phyloP scores from a whole-genome alignment of 306 rosid genomes.

The Trifolium repens region DNA sequence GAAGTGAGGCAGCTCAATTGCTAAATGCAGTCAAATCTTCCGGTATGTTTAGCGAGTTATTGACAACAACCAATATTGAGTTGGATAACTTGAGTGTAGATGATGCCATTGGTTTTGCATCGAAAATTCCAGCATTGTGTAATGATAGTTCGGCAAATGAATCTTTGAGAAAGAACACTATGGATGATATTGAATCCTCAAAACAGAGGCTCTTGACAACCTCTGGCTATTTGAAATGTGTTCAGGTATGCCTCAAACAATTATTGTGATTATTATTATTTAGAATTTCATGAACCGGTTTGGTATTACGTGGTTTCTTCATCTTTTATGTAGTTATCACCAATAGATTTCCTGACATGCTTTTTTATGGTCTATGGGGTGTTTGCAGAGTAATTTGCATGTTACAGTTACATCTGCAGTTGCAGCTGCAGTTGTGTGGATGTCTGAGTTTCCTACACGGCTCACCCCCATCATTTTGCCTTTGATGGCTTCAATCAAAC shows the following conservation, averaged over 20 bases:
- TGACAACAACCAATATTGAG: slow-evolving; percentile 54
- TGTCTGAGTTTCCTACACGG: slow-evolving; percentile 86
- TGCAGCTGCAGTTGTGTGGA: slow-evolving; percentile 98
- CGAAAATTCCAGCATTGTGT: slow-evolving; percentile 63
- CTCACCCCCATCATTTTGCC: slow-evolving; percentile 93
- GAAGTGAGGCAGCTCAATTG: slow-evolving; percentile 79
- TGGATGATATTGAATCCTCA: slow-evolving; percentile 81
- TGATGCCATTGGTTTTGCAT: slow-evolving; percentile 85
- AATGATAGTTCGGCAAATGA: slow-evolving; percentile 58
- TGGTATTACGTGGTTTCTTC: slow-evolving; percentile 19
- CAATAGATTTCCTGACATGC: slow-evolving; percentile 32
- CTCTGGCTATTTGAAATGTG: slow-evolving; percentile 94
- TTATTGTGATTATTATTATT: neutral
- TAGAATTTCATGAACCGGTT: slow-evolving; percentile 22
- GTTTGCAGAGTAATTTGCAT: slow-evolving; percentile 87
- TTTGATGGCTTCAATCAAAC: slow-evolving; percentile 91
- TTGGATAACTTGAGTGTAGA: slow-evolving; percentile 79
- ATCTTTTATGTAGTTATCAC: slow-evolving; percentile 10
- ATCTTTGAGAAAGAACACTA: slow-evolving; percentile 53
- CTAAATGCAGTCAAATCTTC: slow-evolving; percentile 62
- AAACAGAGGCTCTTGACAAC: slow-evolving; percentile 90
- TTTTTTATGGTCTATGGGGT: slow-evolving; percentile 45
- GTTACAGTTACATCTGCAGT: slow-evolving; percentile 83
- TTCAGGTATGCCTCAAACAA: slow-evolving; percentile 69
- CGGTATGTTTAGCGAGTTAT: slow-evolving; percentile 57